phyloP scores from a whole-genome alignment of 148 eudicot genomes.

The Chenopodium album region DNA sequence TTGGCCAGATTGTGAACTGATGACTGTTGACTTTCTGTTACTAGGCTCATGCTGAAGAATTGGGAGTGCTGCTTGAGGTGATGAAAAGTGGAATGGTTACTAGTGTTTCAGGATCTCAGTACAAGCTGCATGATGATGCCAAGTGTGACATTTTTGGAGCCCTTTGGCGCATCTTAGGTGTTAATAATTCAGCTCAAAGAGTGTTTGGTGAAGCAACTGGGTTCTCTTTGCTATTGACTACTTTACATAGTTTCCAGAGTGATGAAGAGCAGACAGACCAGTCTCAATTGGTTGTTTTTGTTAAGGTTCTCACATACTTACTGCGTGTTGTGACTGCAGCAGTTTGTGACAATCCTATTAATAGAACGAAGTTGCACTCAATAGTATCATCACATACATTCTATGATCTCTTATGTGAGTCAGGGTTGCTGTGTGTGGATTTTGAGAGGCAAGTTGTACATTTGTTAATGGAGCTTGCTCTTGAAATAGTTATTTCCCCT shows the following conservation, averaged over 20 bases:
- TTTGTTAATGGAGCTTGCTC: constrained; percentile 85
- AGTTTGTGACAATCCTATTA: constrained; percentile 73
- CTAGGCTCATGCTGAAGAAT: constrained; percentile 90
- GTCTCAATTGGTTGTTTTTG: constrained; percentile 40
- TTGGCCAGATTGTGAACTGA: background rate
- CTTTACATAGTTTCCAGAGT: constrained; percentile 76
- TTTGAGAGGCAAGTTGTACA: constrained; percentile 93
- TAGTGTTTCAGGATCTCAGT: constrained; percentile 77
- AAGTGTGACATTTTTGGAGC: constrained; percentile 93
- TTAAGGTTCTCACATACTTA: constrained; percentile 75
- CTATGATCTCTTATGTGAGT: constrained; percentile 83
- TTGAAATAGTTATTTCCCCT: constrained; percentile 87
- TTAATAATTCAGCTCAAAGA: constrained; percentile 76
- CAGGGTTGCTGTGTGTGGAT: constrained; percentile 82
- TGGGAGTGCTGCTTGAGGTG: constrained; percentile 81
- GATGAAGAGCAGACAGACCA: constrained; percentile 50
- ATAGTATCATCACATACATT: constrained; percentile 76
- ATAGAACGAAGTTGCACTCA: constrained; percentile 68
- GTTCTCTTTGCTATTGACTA: constrained; percentile 84
- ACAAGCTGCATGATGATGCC: constrained; percentile 68
- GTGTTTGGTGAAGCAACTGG: constrained; percentile 99
- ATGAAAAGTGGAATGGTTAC: constrained; percentile 94
- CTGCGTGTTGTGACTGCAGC: constrained; percentile 84
- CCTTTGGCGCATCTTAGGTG: constrained; percentile 89
- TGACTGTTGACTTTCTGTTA: constrained; percentile 1